A percentile compares a stretch with the other conserved stretches of the same genome.
phyloP scores from a whole-genome alignment of 306 rosid species.

The Heteromeles arbutifolia region DNA sequence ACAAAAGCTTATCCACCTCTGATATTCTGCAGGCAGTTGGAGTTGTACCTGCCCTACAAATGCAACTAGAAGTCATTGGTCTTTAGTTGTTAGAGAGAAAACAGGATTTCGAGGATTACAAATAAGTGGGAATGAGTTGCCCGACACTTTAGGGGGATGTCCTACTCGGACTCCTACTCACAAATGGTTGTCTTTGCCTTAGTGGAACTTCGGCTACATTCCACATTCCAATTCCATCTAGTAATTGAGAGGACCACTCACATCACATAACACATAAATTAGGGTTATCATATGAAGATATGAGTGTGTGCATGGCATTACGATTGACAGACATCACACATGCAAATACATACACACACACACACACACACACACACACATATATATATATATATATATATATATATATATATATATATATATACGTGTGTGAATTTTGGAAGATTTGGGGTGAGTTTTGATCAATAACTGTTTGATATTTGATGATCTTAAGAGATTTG shows the following conservation, averaged over 20 bases:
- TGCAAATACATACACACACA: background rate
- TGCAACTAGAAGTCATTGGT: slow-evolving; percentile 5
- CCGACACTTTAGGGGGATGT: slow-evolving; percentile 15
- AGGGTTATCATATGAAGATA: background rate
- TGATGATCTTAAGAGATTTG: background rate
- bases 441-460: background rate
- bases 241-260: slow-evolving; percentile 39
- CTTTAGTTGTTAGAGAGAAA: slow-evolving; percentile 13
- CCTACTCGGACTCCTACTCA: slow-evolving; percentile 31
- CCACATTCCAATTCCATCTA: slow-evolving; percentile 1
- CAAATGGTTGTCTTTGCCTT: background rate
- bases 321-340: slow-evolving; percentile 19
- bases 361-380: background rate
- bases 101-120: slow-evolving; percentile 17
- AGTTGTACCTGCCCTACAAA: background rate
- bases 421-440: background rate
- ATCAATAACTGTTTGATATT: background rate
- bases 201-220: slow-evolving; percentile 37
- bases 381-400: no score
- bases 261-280: slow-evolving; percentile 18
- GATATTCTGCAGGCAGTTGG: background rate
- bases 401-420: no score
- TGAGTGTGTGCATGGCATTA: background rate
- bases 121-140: slow-evolving; percentile 30
- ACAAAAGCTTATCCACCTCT: slow-evolving; percentile 21